phyloP scores from a whole-genome alignment of 768 basidiomycete species.

The Trametes sanguinea region DNA sequence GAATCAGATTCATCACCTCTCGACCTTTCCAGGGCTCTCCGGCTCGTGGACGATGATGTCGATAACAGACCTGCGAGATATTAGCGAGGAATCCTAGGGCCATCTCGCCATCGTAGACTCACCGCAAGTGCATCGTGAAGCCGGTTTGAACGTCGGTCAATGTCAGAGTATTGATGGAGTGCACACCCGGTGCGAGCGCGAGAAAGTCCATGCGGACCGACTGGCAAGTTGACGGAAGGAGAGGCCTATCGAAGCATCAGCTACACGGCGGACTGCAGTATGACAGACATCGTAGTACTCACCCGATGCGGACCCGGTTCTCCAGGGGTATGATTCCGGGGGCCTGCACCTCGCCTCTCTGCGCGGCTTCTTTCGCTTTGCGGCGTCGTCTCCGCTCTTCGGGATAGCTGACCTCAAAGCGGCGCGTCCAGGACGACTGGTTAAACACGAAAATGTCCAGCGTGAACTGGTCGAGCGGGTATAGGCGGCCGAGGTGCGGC shows the following conservation, averaged over 20 bases:
- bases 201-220: conserved; percentile 86
- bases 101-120: conserved; percentile 22
- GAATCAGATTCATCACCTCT: too few species aligned
- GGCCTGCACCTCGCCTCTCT: conserved; percentile 33
- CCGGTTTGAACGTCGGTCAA: conserved; percentile 77
- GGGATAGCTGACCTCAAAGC: conserved; percentile 77
- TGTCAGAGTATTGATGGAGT: conserved; percentile 69
- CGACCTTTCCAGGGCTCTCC: background rate
- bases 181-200: conserved; percentile 78
- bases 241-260: conserved; percentile 49
- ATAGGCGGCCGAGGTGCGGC: conserved; percentile 50
- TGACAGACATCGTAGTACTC: conserved; percentile 33
- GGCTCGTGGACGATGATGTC: conserved; percentile 73
- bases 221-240: conserved; percentile 81
- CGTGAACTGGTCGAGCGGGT: conserved; percentile 73
- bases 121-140: conserved; percentile 75
- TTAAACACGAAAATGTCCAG: conserved; percentile 90
- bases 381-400: conserved; percentile 48
- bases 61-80: conserved; percentile 59
- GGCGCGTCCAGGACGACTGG: conserved; percentile 69
- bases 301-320: conserved; percentile 77
- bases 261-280: background rate
- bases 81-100: background rate
- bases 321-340: conserved; percentile 77
- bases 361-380: conserved; percentile 35